Evolutionary conservation across 164 flowering plant species (phyloP), one percentile per base, ranked within the genome.

Genomic region (Berberis vulgaris): DNA sequence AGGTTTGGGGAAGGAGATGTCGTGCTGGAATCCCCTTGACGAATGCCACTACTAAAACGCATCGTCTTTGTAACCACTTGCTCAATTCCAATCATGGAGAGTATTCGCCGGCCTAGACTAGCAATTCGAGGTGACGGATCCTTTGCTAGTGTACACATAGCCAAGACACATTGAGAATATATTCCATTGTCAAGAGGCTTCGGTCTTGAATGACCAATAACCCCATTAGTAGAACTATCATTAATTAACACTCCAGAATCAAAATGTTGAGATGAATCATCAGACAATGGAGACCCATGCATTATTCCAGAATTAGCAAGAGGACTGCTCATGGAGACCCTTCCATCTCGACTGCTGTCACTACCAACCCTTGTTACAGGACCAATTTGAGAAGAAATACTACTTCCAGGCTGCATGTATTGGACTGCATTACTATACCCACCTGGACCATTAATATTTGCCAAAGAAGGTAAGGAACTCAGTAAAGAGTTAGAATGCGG

Each of bases 221-320:
- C 74, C 63, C 91, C 96, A 80, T 87, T 86, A 78, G 82, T 81
- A 45, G 84, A 61, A 60, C 67, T 63, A 54, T 91, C 96, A 77
- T 73, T 80, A 43, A 79, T 26, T 54, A 70, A 53, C 52, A 81
- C 72, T 42, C 89, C 89, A 63, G 91, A 81, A 80, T 91, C 97
- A 58, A 96, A 94, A 77, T 82, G 91, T 49, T 71, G 95, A 64
- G 97, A 91, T 54, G 96, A 94, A 84, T 84, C 87, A 72, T 90
- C 98, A 45, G 98, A 93, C n/a, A 90, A 67, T 13, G 97, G 97
- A 69, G 97, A 93, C 53, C 96, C 98, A 72, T 87, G 96, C 91
- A 90, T 83, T 45, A 91, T 74, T 63, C 90, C 90, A 63, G 97
- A 71, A 57, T 75, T 67, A 54, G 83, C 77, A 67, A 87, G 87